Conservation (phyloP, 225 moss, liverwort and hornwort species). For the Ulota crispa region DNA sequence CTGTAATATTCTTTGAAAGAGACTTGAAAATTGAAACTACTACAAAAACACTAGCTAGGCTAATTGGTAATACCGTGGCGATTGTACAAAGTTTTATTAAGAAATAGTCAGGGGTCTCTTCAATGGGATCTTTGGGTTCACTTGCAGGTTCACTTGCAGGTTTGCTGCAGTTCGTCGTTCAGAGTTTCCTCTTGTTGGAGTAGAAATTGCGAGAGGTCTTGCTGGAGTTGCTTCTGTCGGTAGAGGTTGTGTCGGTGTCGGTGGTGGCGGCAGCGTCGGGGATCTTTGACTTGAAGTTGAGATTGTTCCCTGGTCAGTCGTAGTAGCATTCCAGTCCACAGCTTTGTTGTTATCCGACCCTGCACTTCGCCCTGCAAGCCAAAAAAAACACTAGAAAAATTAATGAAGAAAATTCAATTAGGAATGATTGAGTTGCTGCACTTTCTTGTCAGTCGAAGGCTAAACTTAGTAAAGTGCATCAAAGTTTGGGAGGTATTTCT, state of each 20-base stretch:
- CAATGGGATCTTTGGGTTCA: not conserved
- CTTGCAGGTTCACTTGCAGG: slow-evolving; percentile 23
- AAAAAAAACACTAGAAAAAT: not conserved
- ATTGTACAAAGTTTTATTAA: slow-evolving; percentile 12
- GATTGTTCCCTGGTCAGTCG: not conserved
- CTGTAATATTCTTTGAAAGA: not conserved
- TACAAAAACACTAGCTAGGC: too few species aligned
- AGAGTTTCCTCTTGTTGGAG: slow-evolving; percentile 25
- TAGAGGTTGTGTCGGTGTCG: too few species aligned
- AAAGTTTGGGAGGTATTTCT: too few species aligned
- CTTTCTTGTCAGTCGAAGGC: too few species aligned
- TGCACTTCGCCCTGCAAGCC: slow-evolving; percentile 32
- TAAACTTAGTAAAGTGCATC: too few species aligned
- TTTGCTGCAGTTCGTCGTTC: slow-evolving; percentile 25
- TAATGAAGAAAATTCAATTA: not conserved
- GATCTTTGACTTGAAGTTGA: slow-evolving; percentile 11
- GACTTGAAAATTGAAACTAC: not conserved
- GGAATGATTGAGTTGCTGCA: not conserved
- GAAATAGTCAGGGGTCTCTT: slow-evolving; percentile 20
- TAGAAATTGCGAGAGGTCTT: slow-evolving; percentile 16
- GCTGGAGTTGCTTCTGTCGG: slow-evolving; percentile 7
- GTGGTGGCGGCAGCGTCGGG: not conserved
- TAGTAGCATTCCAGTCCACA: slow-evolving; percentile 31
- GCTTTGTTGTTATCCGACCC: slow-evolving; percentile 13
- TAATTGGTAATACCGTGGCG: slow-evolving; percentile 1